A percentile compares a stretch with the other conserved stretches of the same genome.
Conservation (phyloP, 495 filamentous ascomycete species). For the Aspergillus sclerotioniger region DNA sequence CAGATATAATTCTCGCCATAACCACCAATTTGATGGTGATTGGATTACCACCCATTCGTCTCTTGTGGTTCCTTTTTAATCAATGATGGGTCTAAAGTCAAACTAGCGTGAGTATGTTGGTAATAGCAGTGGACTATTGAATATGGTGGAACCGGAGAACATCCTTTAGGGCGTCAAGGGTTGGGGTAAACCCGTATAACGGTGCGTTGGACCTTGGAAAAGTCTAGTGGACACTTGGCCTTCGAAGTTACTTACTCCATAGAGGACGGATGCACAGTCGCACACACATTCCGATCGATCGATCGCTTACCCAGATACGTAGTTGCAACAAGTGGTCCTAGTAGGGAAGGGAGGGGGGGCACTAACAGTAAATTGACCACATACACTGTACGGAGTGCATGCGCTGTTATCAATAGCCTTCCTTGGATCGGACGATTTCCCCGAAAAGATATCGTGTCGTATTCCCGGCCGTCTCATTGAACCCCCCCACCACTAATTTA, state of each 20-base stretch:
- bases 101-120: background rate
- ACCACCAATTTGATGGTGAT: background rate
- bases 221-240: slow-evolving; percentile 1
- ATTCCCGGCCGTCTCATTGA: slow-evolving; percentile 8
- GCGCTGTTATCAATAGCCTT: slow-evolving; percentile 2
- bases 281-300: slow-evolving; percentile 13
- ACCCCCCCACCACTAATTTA: background rate
- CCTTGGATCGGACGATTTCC: slow-evolving; percentile 14
- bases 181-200: slow-evolving; percentile 1
- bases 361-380: slow-evolving; percentile 6
- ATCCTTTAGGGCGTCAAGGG: background rate
- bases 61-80: background rate
- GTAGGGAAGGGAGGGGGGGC: background rate
- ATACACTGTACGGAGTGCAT: background rate
- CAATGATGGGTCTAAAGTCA: background rate
- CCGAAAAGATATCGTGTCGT: slow-evolving; percentile 11
- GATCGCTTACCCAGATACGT: slow-evolving; percentile 1
- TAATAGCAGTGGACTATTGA: slow-evolving; percentile 5
- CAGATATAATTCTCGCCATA: too few relatives aligned
- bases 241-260: slow-evolving; percentile 3
- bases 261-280: slow-evolving; percentile 6
- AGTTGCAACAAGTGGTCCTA: slow-evolving; percentile 2
- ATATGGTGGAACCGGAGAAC: slow-evolving; percentile 4
- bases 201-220: slow-evolving; percentile 2
- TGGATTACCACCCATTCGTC: background rate